phyloP scores from a whole-genome alignment of 441 rosid species.

The Populus hybrid region DNA sequence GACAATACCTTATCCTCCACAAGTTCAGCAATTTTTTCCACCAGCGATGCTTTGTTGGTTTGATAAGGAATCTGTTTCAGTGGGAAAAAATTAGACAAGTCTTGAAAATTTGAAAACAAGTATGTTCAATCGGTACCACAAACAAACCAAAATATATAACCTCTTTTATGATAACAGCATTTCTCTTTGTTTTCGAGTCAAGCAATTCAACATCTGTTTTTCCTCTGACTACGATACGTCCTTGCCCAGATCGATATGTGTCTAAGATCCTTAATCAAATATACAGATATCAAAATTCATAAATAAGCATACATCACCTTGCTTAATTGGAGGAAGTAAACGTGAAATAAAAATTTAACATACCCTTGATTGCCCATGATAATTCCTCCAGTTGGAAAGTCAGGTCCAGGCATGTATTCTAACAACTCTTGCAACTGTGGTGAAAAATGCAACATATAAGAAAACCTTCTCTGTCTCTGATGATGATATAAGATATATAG shows the following conservation, averaged over 20 bases:
- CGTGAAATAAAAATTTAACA: constrained; percentile 23
- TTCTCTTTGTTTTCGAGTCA: constrained; percentile 78
- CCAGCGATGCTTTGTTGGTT: constrained; percentile 85
- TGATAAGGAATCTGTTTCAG: constrained; percentile 86
- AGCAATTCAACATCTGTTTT: constrained; percentile 78
- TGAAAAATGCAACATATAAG: neutral
- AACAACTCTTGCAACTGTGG: constrained; percentile 86
- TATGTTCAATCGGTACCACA: constrained; percentile 5
- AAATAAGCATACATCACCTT: neutral
- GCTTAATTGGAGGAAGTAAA: neutral
- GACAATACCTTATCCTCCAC: constrained; percentile 81
- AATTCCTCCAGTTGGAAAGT: constrained; percentile 97
- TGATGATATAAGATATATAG: neutral
- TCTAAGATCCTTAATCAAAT: constrained; percentile 64
- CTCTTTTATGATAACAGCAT: constrained; percentile 86
- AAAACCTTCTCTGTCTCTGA: neutral
- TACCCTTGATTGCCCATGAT: constrained; percentile 97
- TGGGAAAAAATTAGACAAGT: constrained; percentile 17
- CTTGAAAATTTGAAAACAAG: constrained; percentile 13
- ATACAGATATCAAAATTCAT: constrained; percentile 20
- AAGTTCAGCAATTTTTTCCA: constrained; percentile 96
- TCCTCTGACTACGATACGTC: constrained; percentile 81
- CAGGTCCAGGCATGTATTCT: constrained; percentile 99
- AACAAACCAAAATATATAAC: constrained; percentile 33
- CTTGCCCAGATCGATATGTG: constrained; percentile 92